Base-by-base conservation (phyloP, 768 basidiomycete species). In the Dentipellis fragilis region DNA sequence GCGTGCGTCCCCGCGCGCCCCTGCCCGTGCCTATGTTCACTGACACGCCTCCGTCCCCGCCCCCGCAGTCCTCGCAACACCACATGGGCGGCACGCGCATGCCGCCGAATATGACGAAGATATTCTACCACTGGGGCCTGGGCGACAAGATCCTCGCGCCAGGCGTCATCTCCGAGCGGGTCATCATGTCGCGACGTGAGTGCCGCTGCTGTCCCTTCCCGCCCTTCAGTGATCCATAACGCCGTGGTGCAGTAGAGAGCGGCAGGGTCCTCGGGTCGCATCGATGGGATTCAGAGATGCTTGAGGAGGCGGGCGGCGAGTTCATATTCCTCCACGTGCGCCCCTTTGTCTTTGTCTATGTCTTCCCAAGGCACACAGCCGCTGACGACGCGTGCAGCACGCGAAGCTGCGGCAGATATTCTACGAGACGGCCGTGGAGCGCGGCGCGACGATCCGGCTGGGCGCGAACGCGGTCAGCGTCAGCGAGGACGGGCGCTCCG, bases 91-190 rank as follows among this genome's bases (percentile, higher is more conserved):
- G 69, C 4, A 51, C 68, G 21, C 63, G 69, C 1, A 59, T 72
- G 51, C 66, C 71, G 29, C 72, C 73, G 1, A 74, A 73, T 53
- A 62, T 71, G 63, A 66, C 68, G 46, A 69, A 71, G 54, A 66
- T 74, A 2, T 63, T 73, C 34, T 63, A 65, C 29, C 64, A 67
- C 46, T 74, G 72, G 72, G 71, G 70, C 11, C 60, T 73, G 49
- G 56, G 57, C n/a, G 54, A 59, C 34, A 54, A 67, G 37, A 51
- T 72, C 9, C 49, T 50, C 40, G 54, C 64, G 38, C 63, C 64
- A 2, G 62, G 60, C 16, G 46, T 62, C 29, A 57, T 58, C 17
- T 59, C 65, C 10, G 59, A 62, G 19, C 60, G 60, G 1, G 29
- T 68, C 12, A 54, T 60, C 4, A 63, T 70, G 49, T 55, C 61